Percentiles rank a stretch among this genome's conserved stretches.
Conservation (phyloP, 169 alveolate genomes). For the Toxoplasma gondii region DNA sequence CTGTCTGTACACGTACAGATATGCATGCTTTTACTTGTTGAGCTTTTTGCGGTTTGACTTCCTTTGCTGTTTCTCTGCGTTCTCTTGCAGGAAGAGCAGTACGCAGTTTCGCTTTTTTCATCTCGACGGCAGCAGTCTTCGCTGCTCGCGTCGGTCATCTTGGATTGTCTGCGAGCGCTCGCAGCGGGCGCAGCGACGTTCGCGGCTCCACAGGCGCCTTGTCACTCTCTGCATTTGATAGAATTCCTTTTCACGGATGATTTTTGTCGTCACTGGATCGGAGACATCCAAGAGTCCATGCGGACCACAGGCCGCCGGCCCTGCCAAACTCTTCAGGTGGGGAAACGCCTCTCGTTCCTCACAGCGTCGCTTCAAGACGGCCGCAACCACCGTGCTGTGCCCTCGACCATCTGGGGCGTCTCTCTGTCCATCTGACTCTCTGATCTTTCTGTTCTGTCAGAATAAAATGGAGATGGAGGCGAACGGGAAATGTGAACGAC, state of each 20-base stretch:
- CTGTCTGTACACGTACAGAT: background rate
- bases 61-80: background rate
- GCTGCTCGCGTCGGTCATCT: conserved; percentile 37
- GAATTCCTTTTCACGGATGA: conserved; percentile 28
- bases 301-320: background rate
- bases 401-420: no score
- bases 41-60: background rate
- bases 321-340: conserved; percentile 13
- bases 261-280: conserved; percentile 30
- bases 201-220: background rate
- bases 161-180: conserved; percentile 28
- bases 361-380: background rate
- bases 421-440: no score
- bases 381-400: no score
- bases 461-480: no score
- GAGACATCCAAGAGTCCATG: background rate
- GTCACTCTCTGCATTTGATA: background rate
- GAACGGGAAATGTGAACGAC: no score
- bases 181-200: background rate
- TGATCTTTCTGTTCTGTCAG: no score
- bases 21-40: background rate
- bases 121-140: conserved; percentile 20
- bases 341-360: background rate
- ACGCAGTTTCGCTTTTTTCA: background rate
- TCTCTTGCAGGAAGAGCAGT: background rate